Percentiles rank a stretch among this genome's conserved stretches.
phyloP scores from a whole-genome alignment of 2,329 filamentous ascomycete genomes.

The Paraphoma chrysanthemicola region DNA sequence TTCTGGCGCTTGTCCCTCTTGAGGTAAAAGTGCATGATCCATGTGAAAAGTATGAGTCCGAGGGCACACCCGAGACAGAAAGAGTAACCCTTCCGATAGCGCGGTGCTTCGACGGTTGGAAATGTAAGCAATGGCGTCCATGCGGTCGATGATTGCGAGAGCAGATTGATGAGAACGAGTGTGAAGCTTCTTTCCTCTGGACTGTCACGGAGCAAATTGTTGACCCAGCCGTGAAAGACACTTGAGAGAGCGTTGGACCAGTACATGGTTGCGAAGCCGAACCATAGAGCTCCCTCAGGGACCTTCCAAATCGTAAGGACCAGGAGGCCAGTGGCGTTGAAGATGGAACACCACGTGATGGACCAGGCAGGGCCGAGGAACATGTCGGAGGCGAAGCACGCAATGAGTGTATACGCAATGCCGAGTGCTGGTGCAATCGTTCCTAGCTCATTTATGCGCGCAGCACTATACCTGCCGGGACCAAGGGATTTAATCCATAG shows the following conservation, averaged over 20 bases:
- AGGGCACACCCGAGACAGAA: constrained; percentile 9
- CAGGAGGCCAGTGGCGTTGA: constrained; percentile 59
- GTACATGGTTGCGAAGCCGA: constrained; percentile 58
- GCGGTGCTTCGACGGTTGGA: constrained; percentile 9
- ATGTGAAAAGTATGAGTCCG: constrained; percentile 3
- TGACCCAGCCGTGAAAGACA: constrained; percentile 63
- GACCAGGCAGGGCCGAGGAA: constrained; percentile 59
- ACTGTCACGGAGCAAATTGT: constrained; percentile 10
- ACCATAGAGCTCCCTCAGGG: constrained; percentile 60
- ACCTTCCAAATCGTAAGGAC: constrained; percentile 63
- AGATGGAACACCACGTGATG: constrained; percentile 57
- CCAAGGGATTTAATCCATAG: constrained; percentile 64
- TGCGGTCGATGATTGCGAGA: constrained; percentile 9
- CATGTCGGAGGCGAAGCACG: constrained; percentile 62
- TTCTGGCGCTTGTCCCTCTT: constrained; percentile 3
- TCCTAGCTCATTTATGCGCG: constrained; percentile 58
- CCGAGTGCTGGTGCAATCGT: constrained; percentile 60
- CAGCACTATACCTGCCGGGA: constrained; percentile 48
- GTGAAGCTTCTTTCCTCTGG: constrained; percentile 11
- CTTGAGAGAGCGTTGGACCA: constrained; percentile 58
- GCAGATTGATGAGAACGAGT: constrained; percentile 11
- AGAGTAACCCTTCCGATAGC: constrained; percentile 6
- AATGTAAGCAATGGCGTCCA: constrained; percentile 11
- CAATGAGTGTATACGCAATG: constrained; percentile 61
- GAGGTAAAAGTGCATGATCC: constrained; percentile 3